These are phyloP conservation scores for Canna indica DNA, from an alignment of 176 grass and related monocot genomes.

Conservation along the genomic window DNA sequence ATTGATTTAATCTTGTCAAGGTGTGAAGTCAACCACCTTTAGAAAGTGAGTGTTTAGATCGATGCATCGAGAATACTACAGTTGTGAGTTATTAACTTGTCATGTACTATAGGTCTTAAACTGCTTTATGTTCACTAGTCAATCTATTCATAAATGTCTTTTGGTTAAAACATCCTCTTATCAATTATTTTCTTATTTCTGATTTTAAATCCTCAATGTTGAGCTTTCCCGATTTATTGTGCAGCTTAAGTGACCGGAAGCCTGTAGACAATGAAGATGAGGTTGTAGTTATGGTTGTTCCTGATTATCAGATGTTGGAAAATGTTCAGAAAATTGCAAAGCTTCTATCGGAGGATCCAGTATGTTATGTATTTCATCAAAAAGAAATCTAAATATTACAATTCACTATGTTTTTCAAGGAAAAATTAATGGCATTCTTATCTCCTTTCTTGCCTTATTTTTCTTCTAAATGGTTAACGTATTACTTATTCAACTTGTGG, in stretches of 20 bases:
- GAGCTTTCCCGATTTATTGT: conserved; percentile 11
- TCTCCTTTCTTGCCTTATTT: neutral
- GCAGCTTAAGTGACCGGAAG: conserved; percentile 89
- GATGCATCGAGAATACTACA: neutral
- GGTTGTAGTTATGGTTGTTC: conserved; percentile 84
- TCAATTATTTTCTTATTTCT: neutral
- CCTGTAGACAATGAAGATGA: conserved; percentile 72
- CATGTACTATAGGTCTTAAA: neutral
- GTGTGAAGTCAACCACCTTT: neutral
- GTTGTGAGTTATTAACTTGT: neutral
- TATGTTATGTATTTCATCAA: conserved; percentile 33
- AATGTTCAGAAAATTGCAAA: conserved; percentile 65
- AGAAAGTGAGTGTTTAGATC: neutral
- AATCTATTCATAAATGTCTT: neutral
- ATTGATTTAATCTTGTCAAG: neutral
- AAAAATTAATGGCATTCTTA: neutral
- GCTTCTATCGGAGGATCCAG: conserved; percentile 71
- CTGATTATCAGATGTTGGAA: conserved; percentile 95
- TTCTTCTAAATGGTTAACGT: neutral
- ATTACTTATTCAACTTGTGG: neutral
- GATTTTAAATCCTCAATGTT: neutral
- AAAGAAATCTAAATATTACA: neutral
- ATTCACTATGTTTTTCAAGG: conserved; percentile 3
- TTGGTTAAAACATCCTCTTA: neutral
- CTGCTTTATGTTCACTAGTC: neutral